Conservation (phyloP, 1,284 basidiomycete species). For the Ceratobasidium sp. region DNA sequence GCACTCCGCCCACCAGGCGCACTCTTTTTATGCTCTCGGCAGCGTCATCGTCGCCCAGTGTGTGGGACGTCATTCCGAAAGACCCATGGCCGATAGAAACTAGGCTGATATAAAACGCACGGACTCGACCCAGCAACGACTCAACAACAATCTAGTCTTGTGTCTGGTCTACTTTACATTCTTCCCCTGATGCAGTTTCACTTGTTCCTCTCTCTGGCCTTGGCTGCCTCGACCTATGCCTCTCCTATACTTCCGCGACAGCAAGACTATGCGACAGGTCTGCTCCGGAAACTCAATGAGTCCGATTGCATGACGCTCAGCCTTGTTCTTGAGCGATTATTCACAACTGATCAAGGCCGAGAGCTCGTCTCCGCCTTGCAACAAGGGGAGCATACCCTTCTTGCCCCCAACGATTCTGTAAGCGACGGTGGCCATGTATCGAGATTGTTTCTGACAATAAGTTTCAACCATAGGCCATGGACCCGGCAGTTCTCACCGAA, state of each 20-base stretch:
- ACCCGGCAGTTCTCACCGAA: constrained; percentile 44
- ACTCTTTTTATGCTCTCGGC: not conserved
- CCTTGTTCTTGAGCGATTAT: constrained; percentile 45
- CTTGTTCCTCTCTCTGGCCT: not conserved
- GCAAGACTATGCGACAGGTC: constrained; percentile 19
- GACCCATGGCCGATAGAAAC: not conserved
- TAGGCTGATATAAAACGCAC: not conserved
- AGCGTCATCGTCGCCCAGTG: not conserved
- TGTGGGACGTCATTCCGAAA: not conserved
- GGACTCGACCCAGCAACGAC: not conserved
- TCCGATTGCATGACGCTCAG: constrained; percentile 48
- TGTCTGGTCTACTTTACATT: not conserved
- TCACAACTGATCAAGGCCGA: constrained; percentile 47
- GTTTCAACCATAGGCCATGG: constrained; percentile 52
- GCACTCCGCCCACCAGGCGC: not conserved
- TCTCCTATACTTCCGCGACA: constrained; percentile 3
- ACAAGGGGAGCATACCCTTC: constrained; percentile 50
- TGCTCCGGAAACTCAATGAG: constrained; percentile 38
- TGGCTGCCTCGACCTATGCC: constrained; percentile 13
- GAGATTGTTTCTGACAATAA: constrained; percentile 46
- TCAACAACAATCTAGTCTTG: not conserved
- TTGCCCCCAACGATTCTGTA: constrained; percentile 52
- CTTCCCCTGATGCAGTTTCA: constrained; percentile 36
- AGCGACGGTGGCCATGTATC: constrained; percentile 47
- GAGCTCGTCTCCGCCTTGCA: constrained; percentile 46